Evolutionary conservation across 1,284 basidiomycete genomes (phyloP).

Genomic region (Boletus hoseneyae): DNA sequence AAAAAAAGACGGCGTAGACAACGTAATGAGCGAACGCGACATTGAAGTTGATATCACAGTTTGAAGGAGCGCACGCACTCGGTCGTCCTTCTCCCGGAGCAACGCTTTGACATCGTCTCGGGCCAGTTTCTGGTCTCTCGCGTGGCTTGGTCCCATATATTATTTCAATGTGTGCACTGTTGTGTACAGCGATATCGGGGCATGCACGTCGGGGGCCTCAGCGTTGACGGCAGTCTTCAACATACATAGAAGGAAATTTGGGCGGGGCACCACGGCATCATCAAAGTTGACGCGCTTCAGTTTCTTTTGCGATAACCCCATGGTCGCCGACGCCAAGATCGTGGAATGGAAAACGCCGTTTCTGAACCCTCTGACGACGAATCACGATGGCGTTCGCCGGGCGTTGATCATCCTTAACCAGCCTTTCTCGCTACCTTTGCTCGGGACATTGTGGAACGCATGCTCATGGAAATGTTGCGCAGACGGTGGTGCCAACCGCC

Average conservation of each 20-base stretch:
- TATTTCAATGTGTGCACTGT: neutral
- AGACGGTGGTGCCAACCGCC: slow-evolving; percentile 91
- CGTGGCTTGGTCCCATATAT: slow-evolving; percentile 27
- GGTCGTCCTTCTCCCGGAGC: slow-evolving; percentile 30
- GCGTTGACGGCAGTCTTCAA: neutral
- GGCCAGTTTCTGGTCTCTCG: slow-evolving; percentile 16
- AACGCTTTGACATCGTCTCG: slow-evolving; percentile 18
- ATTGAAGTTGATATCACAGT: neutral
- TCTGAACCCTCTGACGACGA: slow-evolving; percentile 28
- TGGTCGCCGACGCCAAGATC: slow-evolving; percentile 2
- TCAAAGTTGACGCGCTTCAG: neutral
- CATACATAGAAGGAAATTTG: slow-evolving; percentile 19
- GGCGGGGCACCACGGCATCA: neutral
- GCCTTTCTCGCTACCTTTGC: slow-evolving; percentile 65
- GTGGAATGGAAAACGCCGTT: slow-evolving; percentile 38
- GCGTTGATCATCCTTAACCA: slow-evolving; percentile 89
- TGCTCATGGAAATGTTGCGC: slow-evolving; percentile 75
- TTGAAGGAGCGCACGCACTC: slow-evolving; percentile 23
- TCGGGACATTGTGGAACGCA: slow-evolving; percentile 68
- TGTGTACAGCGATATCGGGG: slow-evolving; percentile 3
- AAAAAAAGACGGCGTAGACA: neutral
- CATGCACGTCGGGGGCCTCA: slow-evolving; percentile 5
- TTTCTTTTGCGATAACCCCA: neutral
- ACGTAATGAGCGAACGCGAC: slow-evolving; percentile 1
- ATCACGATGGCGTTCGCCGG: slow-evolving; percentile 15